Base-by-base conservation (phyloP, 495 filamentous ascomycete genomes). In the Aspergillus carlsbadensis region DNA sequence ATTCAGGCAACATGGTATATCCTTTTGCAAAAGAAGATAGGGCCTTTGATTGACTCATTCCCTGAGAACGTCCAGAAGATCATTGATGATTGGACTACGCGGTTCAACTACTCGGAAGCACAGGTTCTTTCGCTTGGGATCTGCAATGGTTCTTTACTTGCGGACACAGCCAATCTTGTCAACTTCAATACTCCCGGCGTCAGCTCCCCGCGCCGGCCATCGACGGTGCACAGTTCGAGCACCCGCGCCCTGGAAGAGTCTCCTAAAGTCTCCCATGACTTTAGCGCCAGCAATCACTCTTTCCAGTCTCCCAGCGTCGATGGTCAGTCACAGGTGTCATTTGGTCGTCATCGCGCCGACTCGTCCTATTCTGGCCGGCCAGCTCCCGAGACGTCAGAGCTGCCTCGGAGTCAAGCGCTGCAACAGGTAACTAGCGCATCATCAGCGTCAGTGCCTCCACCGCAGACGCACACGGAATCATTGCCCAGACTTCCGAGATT, bases 1-100 rank as follows among this genome's bases (percentile, higher is more conserved):
- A 84, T 96, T 36, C 92, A 97, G 58, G 75, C 81, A 2, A 72
- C 85, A 15, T 99, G 92, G 92, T 90, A 83, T 59, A 76, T 77
- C 24, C 83, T 87, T 13, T 88, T 91, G 84, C 86, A 89, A 59
- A 83, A 84, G 61, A 96, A 94, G 68, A 76, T 98, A 37, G 84
- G 81, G 49, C 78, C 83, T 37, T 81, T 93, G 6, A 80, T 97
- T 8, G 85, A 89, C 41, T 72, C 84, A 11, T 80, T 89, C 54
- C 87, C 90, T 5, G 83, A 84, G 20, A 71, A 85, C 7, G 69
- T 87, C 10, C 76, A 77, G 20, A 80, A 89, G 47, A 84, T 97
- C 43, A 71, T 89, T 20, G 76, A 79, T 10, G 81, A 86, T 6
- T 96, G 93, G 77, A 78, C 80, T 41, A 80, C 79, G 10, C 90